These are phyloP conservation scores for Arabidopsis suecica DNA, from an alignment of 345 rosid genomes.

Conservation along the genomic window DNA sequence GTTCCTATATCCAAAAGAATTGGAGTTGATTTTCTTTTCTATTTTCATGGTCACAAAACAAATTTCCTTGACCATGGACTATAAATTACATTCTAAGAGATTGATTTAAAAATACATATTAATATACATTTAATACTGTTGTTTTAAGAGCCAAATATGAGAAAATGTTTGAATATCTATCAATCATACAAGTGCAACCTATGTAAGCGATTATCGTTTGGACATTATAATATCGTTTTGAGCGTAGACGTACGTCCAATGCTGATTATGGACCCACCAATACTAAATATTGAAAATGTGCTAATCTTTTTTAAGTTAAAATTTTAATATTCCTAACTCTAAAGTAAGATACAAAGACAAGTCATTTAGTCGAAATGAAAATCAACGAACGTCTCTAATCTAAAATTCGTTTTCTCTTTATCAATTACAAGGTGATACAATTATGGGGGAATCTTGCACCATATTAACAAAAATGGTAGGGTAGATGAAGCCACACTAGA, in stretches of 20 bases:
- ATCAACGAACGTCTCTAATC: background rate
- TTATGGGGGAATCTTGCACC: conserved; percentile 21
- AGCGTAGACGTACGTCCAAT: background rate
- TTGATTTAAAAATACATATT: too few species aligned
- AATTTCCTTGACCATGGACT: background rate
- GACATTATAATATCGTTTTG: too few species aligned
- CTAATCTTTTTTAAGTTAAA: background rate
- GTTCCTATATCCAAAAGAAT: background rate
- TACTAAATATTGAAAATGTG: background rate
- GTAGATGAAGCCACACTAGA: conserved; percentile 33
- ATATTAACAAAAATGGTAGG: conserved; percentile 17
- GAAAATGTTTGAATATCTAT: background rate
- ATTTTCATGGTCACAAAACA: background rate
- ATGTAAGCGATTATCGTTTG: background rate
- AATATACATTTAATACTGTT: too few species aligned
- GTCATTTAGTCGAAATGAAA: background rate
- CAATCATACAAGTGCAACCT: background rate
- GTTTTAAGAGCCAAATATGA: background rate
- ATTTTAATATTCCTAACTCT: background rate
- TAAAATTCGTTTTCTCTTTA: background rate
- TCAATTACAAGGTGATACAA: background rate
- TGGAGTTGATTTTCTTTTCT: background rate
- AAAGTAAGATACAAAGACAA: background rate
- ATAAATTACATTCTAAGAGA: background rate
- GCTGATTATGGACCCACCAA: background rate